Percentiles rank a stretch among this genome's conserved stretches.
Conservation (phyloP, 1,284 basidiomycete genomes). For the Tetrapyrgos nigripes region DNA sequence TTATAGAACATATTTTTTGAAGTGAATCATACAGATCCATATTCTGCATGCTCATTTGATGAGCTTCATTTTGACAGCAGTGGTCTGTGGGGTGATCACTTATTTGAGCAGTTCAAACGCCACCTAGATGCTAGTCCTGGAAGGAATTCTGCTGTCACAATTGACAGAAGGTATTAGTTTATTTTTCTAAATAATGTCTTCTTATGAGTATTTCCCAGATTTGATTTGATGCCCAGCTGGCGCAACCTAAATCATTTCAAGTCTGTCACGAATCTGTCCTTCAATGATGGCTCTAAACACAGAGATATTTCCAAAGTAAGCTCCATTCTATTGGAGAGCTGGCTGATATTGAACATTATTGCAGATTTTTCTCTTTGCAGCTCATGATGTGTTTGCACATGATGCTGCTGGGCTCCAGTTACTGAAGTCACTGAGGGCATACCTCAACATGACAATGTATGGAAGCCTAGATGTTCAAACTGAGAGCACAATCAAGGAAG, state of each 20-base stretch:
- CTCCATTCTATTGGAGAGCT: too few species aligned
- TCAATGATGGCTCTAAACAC: too few species aligned
- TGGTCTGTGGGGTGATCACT: conserved; percentile 39
- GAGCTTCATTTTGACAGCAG: conserved; percentile 40
- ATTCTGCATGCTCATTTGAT: conserved; percentile 41
- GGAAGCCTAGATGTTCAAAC: conserved; percentile 6
- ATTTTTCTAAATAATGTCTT: neutral
- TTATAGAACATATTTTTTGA: conserved; percentile 41
- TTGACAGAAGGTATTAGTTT: neutral
- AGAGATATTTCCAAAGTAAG: too few species aligned
- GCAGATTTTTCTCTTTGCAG: conserved; percentile 13
- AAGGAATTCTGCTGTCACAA: neutral
- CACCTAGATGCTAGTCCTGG: neutral
- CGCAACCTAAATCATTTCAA: too few species aligned
- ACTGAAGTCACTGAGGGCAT: conserved; percentile 4
- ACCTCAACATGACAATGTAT: conserved; percentile 13
- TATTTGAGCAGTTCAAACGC: conserved; percentile 31
- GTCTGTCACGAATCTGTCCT: too few species aligned
- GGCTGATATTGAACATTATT: neutral
- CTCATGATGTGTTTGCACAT: conserved; percentile 1
- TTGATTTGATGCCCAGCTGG: conserved; percentile 38
- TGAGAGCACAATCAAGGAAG: neutral
- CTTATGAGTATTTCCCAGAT: conserved; percentile 18
- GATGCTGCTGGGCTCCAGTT: conserved; percentile 8
- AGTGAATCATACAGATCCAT: conserved; percentile 32